Evolutionary conservation across 257 asterid genomes (phyloP), one percentile per base, ranked within the genome.

Genomic region (Craterostigma plantagineum): DNA sequence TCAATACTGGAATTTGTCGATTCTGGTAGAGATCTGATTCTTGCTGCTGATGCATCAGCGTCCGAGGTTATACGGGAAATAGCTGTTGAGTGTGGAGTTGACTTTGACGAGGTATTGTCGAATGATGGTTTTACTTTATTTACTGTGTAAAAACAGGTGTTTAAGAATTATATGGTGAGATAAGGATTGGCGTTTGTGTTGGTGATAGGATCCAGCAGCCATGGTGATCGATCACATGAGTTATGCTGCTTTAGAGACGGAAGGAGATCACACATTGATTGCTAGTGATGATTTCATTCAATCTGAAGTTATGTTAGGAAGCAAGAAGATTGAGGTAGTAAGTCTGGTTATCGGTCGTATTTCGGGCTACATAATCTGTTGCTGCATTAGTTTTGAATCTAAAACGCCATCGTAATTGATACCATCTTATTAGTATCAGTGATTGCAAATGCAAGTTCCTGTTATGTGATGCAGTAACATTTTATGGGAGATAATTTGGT

Each of bases 51-150:
- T 67, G 69, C 53, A 16, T 70, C 80, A 30, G 55, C 82, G 10
- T 79, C 95, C n/a, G 95, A 79, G 54, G 53, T 71, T 50, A 73
- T 82, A 57, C 73, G 81, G 11, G 86, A 75, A 54, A 70, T 83
- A 57, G 91, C 86, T 23, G 61, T 68, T 2, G 92, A 83, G 52
- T 76, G 92, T 49, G 95, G 93, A 45, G 75, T 76, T 69, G 93
- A 83, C 61, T 76, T 83, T 46, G 92, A 83, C 52, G 95, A 83
- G 95, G 92, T 76, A 16, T 23, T 46, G 15, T 40, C 10, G 10
- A 4, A 34, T 44, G 39, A 16, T 38, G 42, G 33, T 44, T 34
- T 14, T 7, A 50, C 42, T 27, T 23, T 11, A 34, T 17, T 35
- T 33, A 8, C 4, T 49, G 16, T 17, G 36, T 16, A 36, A 47